Conservation (phyloP, 2,329 filamentous ascomycete species). For the Huntiella bhutanensis region DNA sequence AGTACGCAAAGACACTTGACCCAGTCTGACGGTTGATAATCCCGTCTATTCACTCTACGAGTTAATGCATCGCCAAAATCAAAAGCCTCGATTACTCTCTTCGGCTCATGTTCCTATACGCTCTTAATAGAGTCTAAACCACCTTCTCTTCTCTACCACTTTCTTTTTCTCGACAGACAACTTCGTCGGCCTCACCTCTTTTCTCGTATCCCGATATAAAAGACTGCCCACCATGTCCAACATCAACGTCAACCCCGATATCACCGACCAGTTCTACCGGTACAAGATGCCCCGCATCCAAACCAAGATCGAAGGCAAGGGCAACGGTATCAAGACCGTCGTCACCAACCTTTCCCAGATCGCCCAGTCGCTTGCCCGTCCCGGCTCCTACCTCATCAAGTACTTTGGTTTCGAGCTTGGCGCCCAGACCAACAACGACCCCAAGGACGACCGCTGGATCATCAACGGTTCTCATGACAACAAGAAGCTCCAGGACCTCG, state of each 20-base stretch:
- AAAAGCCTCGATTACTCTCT: constrained; percentile 27
- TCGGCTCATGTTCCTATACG: constrained; percentile 16
- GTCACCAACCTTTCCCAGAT: constrained; percentile 94
- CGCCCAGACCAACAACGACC: constrained; percentile 95
- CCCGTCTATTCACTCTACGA: constrained; percentile 31
- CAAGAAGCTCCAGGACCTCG: constrained; percentile 87
- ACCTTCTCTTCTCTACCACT: constrained; percentile 16
- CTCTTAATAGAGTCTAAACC: constrained; percentile 11
- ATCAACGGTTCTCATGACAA: constrained; percentile 98
- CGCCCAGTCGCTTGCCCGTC: constrained; percentile 76
- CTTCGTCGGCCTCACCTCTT: not conserved
- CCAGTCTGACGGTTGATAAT: constrained; percentile 67
- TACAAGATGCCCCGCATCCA: constrained; percentile 99
- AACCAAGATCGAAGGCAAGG: constrained; percentile 99
- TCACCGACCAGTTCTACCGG: constrained; percentile 97
- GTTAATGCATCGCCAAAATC: constrained; percentile 34
- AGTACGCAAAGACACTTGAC: constrained; percentile 11
- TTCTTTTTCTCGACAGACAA: not conserved
- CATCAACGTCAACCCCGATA: constrained; percentile 96
- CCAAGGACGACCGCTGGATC: constrained; percentile 96
- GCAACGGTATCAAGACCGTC: constrained; percentile 98
- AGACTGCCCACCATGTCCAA: constrained; percentile 61
- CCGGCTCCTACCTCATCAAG: constrained; percentile 92
- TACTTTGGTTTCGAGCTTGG: constrained; percentile 98
- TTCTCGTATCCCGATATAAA: not conserved